Base-by-base conservation (phyloP, 2,329 filamentous ascomycete genomes). In the Graphilbum fragrans region DNA sequence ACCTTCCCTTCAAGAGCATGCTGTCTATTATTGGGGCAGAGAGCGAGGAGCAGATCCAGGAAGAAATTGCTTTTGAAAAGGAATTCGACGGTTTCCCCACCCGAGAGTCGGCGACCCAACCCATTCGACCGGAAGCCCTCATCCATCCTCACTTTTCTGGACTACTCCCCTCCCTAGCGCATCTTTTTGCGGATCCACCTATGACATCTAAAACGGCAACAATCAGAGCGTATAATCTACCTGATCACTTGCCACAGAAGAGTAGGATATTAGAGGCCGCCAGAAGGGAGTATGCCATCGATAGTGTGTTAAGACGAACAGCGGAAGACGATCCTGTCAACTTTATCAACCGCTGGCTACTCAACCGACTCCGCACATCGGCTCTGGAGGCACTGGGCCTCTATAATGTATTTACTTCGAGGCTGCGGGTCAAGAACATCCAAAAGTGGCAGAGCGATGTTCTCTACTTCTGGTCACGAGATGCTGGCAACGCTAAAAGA, bases 311-410 rank as follows among this genome's bases (percentile, higher is more conserved):
- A 38, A 49, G 48, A 20, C 61, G 63, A 3, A 49, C 55, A 3
- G 50, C 58, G 11, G 49, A 51, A 3, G 60, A 59, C 3, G 58
- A 61, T 47, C 67, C 63, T 46, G 55, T 53, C 2, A 64, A 70
- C 38, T 70, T 62, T 42, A 62, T 75, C 49, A 67, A 66, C 47
- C 59, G 67, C 33, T 75, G 72, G 71, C 54, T 75, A 3, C 58
- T 74, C 12, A 66, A 74, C 37, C 63, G 65, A 34, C 58, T 75
- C 33, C 63, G 68, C 29, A 55, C 59, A 14, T 69, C 65, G 3
- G 58, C 66, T 0, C 50, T 72, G 42, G 63, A 69, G 45, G 66
- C 58, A 1, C 55, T 64, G 42, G 50, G 66, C 3, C 56, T 74
- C 8, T 63, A 65, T 45, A 50, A 56, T 10, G 55, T 58, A 6